These are phyloP conservation scores for Cystofilobasidium capitatum DNA, from an alignment of 768 basidiomycete species.

Conservation along the genomic window DNA sequence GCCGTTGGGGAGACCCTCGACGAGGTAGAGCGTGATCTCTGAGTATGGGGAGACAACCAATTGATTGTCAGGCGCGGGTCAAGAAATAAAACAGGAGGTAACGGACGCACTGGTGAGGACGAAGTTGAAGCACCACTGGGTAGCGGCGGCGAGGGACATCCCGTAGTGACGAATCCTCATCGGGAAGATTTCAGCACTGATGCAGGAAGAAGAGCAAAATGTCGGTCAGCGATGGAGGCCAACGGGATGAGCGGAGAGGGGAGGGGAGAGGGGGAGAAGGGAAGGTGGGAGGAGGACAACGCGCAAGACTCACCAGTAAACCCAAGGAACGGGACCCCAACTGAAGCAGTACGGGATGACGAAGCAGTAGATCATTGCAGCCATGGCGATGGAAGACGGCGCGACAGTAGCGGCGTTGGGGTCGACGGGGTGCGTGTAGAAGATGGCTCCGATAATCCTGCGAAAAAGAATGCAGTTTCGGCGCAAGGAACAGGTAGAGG, in stretches of 20 bases:
- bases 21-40: slow-evolving; percentile 23
- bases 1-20: slow-evolving; percentile 20
- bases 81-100: not conserved
- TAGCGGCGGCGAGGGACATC: slow-evolving; percentile 14
- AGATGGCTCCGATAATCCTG: slow-evolving; percentile 19
- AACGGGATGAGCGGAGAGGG: not conserved
- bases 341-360: slow-evolving; percentile 27
- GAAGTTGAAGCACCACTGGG: slow-evolving; percentile 23
- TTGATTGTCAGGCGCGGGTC: not conserved
- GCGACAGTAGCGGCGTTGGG: not conserved
- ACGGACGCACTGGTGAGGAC: not conserved
- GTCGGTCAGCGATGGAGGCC: no score
- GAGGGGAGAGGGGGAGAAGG: not conserved
- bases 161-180: slow-evolving; percentile 14
- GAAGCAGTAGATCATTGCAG: slow-evolving; percentile 18
- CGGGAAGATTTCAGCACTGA: slow-evolving; percentile 7
- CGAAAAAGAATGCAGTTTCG: not conserved
- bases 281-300: not conserved
- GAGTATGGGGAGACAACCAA: not conserved
- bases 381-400: slow-evolving; percentile 8
- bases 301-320: slow-evolving; percentile 14
- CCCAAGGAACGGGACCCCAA: slow-evolving; percentile 24
- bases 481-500: not conserved
- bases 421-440: slow-evolving; percentile 13
- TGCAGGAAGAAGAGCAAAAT: not conserved